Conservation (phyloP, 208 protist species). For the Acanthamoeba lenticulata region DNA sequence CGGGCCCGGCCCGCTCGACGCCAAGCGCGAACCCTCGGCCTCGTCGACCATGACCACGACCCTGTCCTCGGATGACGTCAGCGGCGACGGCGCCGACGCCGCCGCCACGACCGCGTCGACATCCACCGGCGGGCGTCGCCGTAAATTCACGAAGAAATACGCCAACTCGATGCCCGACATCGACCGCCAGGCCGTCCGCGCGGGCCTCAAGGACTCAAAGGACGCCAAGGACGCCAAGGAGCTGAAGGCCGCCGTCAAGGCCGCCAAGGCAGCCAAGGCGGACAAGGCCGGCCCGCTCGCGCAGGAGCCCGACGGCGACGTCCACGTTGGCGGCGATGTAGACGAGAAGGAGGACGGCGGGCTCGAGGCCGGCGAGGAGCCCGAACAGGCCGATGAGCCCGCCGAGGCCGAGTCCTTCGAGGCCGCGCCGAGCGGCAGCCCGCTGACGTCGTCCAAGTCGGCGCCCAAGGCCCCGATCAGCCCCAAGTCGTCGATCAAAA, state of each 20-base stretch:
- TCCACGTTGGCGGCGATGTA: no score
- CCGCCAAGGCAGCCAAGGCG: neutral
- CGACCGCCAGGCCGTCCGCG: neutral
- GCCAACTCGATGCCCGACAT: slow-evolving; percentile 16
- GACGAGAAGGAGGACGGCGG: neutral
- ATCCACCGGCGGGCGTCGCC: neutral
- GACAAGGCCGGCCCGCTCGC: neutral
- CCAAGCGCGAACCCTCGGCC: neutral
- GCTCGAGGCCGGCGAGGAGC: neutral
- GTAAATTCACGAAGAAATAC: neutral
- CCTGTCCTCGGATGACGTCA: no score
- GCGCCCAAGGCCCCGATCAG: neutral
- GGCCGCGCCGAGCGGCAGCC: no score
- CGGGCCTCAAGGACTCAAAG: neutral
- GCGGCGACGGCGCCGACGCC: neutral
- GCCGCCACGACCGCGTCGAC: neutral
- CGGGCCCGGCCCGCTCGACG: neutral
- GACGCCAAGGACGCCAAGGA: neutral
- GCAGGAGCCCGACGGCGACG: neutral
- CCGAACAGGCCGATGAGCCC: neutral
- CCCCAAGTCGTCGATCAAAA: neutral
- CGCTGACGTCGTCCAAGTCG: neutral
- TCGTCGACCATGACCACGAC: neutral
- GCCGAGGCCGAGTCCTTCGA: neutral
- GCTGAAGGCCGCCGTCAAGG: neutral